Percentiles rank a stretch among this genome's conserved stretches.
Evolutionary conservation across 148 eudicot species (phyloP).

Genomic region (Polygonum aviculare): DNA sequence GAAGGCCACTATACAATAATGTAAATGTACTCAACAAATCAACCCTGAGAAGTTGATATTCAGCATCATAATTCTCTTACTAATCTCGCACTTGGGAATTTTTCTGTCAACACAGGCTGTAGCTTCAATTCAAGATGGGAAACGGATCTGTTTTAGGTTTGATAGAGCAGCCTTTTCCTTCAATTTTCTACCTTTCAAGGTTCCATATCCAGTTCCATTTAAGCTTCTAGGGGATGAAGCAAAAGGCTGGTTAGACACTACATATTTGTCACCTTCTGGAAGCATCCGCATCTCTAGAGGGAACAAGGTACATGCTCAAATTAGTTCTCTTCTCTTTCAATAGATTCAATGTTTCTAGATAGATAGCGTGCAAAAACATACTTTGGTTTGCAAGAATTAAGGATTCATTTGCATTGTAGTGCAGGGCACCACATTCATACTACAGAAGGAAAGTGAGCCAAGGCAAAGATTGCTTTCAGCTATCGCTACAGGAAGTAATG

Average conservation of each 20-base stretch:
- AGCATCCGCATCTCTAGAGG: constrained; percentile 92
- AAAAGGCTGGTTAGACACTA: constrained; percentile 98
- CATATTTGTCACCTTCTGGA: constrained; percentile 84
- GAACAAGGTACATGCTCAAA: constrained; percentile 57
- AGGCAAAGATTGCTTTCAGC: constrained; percentile 78
- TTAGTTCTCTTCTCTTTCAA: background rate
- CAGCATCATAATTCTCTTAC: background rate
- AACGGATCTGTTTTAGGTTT: constrained; percentile 78
- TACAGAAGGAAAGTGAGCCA: constrained; percentile 77
- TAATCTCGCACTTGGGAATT: background rate
- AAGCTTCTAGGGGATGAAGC: constrained; percentile 96
- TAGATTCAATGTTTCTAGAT: background rate
- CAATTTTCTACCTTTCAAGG: constrained; percentile 82
- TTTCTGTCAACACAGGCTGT: constrained; percentile 43
- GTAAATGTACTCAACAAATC: background rate
- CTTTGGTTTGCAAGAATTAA: constrained; percentile 24
- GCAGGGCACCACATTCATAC: constrained; percentile 99
- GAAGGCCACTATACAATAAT: background rate
- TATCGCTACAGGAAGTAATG: constrained; percentile 54
- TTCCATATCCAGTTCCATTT: constrained; percentile 98
- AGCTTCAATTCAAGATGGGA: constrained; percentile 76
- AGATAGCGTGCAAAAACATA: background rate
- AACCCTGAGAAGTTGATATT: background rate
- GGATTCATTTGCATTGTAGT: constrained; percentile 51
- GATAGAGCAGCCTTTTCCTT: constrained; percentile 95